Evolutionary conservation across 768 basidiomycete species (phyloP).

Genomic region (Crucibulum laeve): DNA sequence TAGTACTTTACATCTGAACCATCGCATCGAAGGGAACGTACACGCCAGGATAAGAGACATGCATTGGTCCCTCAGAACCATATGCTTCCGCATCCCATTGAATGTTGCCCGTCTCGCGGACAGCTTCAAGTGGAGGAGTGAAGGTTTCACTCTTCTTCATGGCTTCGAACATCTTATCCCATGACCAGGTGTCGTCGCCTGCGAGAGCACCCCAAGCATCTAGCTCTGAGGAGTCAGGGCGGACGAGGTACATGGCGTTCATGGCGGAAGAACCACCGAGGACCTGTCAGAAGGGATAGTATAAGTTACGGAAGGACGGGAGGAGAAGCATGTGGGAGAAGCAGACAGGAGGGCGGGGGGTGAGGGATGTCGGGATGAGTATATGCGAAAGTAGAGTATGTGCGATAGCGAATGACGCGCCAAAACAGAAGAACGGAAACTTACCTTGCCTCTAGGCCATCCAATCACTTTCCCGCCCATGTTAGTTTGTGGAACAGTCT

Average conservation of each 20-base stretch:
- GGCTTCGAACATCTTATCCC: constrained; percentile 38
- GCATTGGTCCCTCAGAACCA: constrained; percentile 45
- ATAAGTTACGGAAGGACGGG: background rate
- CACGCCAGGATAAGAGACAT: constrained; percentile 45
- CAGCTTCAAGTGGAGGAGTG: constrained; percentile 39
- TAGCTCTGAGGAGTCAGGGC: constrained; percentile 42
- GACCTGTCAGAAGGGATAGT: constrained; percentile 14
- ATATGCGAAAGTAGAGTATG: no score
- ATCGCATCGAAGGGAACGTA: constrained; percentile 38
- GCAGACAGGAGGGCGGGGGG: no score
- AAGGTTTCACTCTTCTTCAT: constrained; percentile 56
- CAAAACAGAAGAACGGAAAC: background rate
- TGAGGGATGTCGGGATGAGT: no score
- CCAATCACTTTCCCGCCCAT: constrained; percentile 33
- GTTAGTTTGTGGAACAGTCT: constrained; percentile 35
- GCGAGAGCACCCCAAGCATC: constrained; percentile 31
- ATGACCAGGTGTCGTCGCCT: constrained; percentile 37
- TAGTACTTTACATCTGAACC: constrained; percentile 12
- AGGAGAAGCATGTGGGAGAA: background rate
- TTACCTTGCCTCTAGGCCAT: constrained; percentile 56
- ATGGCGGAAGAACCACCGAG: constrained; percentile 60
- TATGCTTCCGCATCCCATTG: constrained; percentile 38
- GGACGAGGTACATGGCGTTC: constrained; percentile 58
- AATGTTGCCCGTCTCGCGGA: constrained; percentile 38
- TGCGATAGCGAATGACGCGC: background rate